Base-by-base conservation (phyloP, 2,329 filamentous ascomycete genomes). In the Cladophialophora yegresii region DNA sequence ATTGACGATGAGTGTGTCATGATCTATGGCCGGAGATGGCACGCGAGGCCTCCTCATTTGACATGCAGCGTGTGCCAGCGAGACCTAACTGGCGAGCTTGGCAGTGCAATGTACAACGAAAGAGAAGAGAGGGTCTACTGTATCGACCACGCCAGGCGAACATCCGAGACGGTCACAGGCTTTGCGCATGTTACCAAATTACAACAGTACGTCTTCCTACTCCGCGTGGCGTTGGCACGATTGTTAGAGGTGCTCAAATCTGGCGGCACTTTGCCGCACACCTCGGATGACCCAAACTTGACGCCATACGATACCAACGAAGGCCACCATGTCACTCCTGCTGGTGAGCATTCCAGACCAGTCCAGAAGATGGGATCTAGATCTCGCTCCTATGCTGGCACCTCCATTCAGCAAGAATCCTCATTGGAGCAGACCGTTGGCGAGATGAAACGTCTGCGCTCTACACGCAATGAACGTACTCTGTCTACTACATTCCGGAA, bases 381-480 rank as follows among this genome's bases (percentile, higher is more conserved):
- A 61, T 92, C 92, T 20, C 91, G 89, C 72, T 91, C 89, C 1
- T 89, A 89, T 74, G 85, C 85, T 51, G 89, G 87, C 26, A 84
- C 85, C 67, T 77, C 82, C 63, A 80, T 78, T 61, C 87, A 88
- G 57, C 83, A 84, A 65, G 84, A 87, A 69, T 91, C 90, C 58
- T 92, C 90, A 30, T 95, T 98, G 75, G 93, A 98, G 79, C 96
- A 93, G 78, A 96, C 93, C 54, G 88, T 99, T 71, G 96, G 95
- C 70, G 95, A 99, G 77, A 95, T 99, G 74, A 89, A 92, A 72
- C 86, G 95, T 67, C 79, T 99, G 64, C 88, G 93, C 69, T 98
- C 95, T 67, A 98, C 93, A 23, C 88, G 95, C 32, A 89, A 98
- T 74, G 93, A 99, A 73, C 93, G 96, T 74, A 92, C 96, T 72